These are phyloP conservation scores for Logfia minima DNA, from an alignment of 129 eudicot species.

Conservation along the genomic window DNA sequence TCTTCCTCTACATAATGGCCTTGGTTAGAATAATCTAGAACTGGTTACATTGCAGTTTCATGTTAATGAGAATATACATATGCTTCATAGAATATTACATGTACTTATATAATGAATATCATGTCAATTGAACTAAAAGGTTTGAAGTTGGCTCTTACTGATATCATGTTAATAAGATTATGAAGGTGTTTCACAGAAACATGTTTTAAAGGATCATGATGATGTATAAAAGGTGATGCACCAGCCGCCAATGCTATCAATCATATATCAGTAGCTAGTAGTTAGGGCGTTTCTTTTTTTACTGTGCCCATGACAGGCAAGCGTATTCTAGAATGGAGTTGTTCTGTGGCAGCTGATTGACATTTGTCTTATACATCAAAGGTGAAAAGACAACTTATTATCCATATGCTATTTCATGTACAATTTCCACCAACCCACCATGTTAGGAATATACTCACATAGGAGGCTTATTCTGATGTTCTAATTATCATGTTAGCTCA, in stretches of 20 bases:
- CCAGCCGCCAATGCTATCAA: not conserved
- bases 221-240: not conserved
- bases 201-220: not conserved
- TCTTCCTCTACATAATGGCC: not conserved
- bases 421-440: not conserved
- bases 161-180: too few relatives aligned
- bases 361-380: too few relatives aligned
- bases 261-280: not conserved
- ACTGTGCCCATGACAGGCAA: too few relatives aligned
- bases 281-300: too few relatives aligned
- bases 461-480: not conserved
- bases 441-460: not conserved
- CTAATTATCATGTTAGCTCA: not conserved
- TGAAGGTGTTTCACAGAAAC: too few relatives aligned
- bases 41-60: not conserved
- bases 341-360: too few relatives aligned
- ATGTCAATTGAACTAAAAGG: not conserved
- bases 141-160: too few relatives aligned
- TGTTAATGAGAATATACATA: not conserved
- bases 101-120: not conserved
- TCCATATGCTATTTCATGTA: not conserved
- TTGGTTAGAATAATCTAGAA: not conserved
- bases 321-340: too few relatives aligned
- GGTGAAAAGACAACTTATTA: not conserved
- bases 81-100: not conserved